Conservation (phyloP, 2,329 filamentous ascomycete species). For the Blumeria graminis region DNA sequence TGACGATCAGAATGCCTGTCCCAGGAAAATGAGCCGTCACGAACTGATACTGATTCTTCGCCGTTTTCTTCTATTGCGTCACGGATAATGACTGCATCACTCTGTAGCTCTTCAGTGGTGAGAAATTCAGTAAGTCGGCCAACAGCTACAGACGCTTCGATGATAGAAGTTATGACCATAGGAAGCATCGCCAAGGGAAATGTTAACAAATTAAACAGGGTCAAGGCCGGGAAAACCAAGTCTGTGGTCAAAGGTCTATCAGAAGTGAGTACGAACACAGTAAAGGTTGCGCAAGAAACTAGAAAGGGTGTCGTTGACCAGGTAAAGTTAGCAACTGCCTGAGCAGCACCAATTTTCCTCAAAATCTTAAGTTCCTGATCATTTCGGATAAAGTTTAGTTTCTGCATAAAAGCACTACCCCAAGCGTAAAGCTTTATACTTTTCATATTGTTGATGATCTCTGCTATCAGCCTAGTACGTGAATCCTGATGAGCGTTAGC, state of each 20-base stretch:
- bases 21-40: conserved; percentile 83
- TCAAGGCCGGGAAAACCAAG: conserved; percentile 81
- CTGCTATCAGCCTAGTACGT: conserved; percentile 77
- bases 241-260: conserved; percentile 68
- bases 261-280: conserved; percentile 72
- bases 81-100: conserved; percentile 50
- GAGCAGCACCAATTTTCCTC: conserved; percentile 82
- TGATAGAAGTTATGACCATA: conserved; percentile 93
- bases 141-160: conserved; percentile 86
- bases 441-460: conserved; percentile 99
- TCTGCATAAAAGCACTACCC: conserved; percentile 93
- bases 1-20: conserved; percentile 52
- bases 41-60: conserved; percentile 66
- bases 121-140: conserved; percentile 67
- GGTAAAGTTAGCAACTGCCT: conserved; percentile 88
- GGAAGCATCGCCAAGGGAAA: conserved; percentile 86
- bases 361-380: conserved; percentile 88
- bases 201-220: conserved; percentile 85
- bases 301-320: conserved; percentile 96
- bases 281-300: conserved; percentile 89
- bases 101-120: conserved; percentile 68
- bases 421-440: conserved; percentile 97
- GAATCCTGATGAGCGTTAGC: conserved; percentile 28
- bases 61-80: conserved; percentile 50
- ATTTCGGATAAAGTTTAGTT: conserved; percentile 86